Conservation (phyloP, 129 eudicot species). For the Pittosporum tobira region DNA sequence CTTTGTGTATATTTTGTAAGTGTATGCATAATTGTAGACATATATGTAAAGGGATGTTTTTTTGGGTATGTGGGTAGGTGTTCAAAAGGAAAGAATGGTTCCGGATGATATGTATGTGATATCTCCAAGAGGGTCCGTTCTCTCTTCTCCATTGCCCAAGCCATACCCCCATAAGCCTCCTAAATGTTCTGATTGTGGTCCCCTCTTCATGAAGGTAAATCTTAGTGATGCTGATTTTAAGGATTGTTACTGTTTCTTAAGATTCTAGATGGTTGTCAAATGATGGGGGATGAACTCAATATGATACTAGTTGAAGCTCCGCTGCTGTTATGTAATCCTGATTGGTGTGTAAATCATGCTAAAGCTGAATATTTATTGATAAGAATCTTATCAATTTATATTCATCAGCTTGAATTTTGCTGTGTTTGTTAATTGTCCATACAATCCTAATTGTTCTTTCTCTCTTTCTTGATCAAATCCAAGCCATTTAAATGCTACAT, state of each 20-base stretch:
- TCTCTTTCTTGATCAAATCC: too few relatives aligned
- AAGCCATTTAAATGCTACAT: too few relatives aligned
- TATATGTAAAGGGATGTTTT: not conserved
- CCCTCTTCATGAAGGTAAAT: constrained; percentile 79
- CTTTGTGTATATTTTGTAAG: not conserved
- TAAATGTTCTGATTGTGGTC: constrained; percentile 86
- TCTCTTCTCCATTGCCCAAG: constrained; percentile 60
- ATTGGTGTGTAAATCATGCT: too few relatives aligned
- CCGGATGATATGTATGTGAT: constrained; percentile 91
- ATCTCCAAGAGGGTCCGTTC: constrained; percentile 54
- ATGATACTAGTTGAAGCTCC: not conserved
- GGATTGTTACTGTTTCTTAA: not conserved
- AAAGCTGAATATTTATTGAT: too few relatives aligned
- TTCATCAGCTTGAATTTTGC: too few relatives aligned
- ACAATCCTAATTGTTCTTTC: too few relatives aligned
- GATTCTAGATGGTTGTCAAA: not conserved
- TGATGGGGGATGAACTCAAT: too few relatives aligned
- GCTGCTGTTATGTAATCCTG: not conserved
- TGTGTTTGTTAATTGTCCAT: too few relatives aligned
- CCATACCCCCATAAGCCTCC: constrained; percentile 90
- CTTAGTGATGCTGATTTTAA: too few relatives aligned
- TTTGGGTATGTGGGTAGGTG: constrained; percentile 45
- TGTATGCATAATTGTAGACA: not conserved
- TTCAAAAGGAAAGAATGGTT: constrained; percentile 97
- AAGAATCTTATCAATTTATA: too few relatives aligned